Evolutionary conservation across 2,329 filamentous ascomycete genomes (phyloP).

Genomic region (Hypoxylon sp.): DNA sequence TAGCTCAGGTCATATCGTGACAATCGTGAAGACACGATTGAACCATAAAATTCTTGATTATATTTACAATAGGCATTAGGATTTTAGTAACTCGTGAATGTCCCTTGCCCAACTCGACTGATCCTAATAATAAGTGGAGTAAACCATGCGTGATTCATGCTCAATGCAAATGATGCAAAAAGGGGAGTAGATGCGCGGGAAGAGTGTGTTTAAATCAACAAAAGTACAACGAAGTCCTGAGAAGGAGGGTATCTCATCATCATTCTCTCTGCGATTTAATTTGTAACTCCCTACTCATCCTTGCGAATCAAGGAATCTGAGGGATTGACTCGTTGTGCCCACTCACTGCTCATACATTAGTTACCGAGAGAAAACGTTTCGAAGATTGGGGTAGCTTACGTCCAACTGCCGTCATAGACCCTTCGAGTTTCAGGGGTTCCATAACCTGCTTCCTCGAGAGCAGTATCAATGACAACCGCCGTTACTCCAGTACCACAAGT

Average conservation of each 20-base stretch:
- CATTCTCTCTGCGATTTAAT: slow-evolving; percentile 28
- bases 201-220: slow-evolving; percentile 27
- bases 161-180: slow-evolving; percentile 30
- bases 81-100: slow-evolving; percentile 29
- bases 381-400: slow-evolving; percentile 71
- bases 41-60: slow-evolving; percentile 22
- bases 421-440: slow-evolving; percentile 76
- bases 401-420: slow-evolving; percentile 98
- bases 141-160: slow-evolving; percentile 30
- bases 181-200: slow-evolving; percentile 5
- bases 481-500: slow-evolving; percentile 96
- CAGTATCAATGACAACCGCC: slow-evolving; percentile 90
- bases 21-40: slow-evolving; percentile 28
- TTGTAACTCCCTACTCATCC: slow-evolving; percentile 49
- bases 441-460: slow-evolving; percentile 82
- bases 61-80: slow-evolving; percentile 41
- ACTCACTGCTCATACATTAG: slow-evolving; percentile 66
- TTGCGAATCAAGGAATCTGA: slow-evolving; percentile 75
- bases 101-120: slow-evolving; percentile 22
- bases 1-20: slow-evolving; percentile 24
- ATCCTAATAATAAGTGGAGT: slow-evolving; percentile 33
- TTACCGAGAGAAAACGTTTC: not conserved
- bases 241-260: slow-evolving; percentile 50
- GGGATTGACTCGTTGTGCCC: slow-evolving; percentile 75
- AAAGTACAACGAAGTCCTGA: slow-evolving; percentile 38